Evolutionary conservation across 441 rosid genomes (phyloP).

Genomic region (Syzygium syzygioides): DNA sequence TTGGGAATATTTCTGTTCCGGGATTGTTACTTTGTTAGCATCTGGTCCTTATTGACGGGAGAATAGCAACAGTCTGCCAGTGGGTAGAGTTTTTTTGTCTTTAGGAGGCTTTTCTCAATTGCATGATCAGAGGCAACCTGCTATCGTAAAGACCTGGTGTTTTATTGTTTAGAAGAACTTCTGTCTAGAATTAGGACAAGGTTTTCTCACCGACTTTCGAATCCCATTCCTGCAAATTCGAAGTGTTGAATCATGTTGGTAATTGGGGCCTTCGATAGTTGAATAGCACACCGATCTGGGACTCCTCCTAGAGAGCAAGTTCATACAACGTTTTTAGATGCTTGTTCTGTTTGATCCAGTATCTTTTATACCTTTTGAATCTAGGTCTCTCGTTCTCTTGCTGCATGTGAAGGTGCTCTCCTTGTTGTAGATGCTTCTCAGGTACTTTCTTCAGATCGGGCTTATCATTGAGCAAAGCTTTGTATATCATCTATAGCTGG

Average conservation of each 20-base stretch:
- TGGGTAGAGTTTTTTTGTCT: background rate
- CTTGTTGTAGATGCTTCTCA: slow-evolving; percentile 98
- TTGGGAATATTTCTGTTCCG: background rate
- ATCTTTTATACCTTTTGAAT: slow-evolving; percentile 5
- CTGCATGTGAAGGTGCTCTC: slow-evolving; percentile 99
- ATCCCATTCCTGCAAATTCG: background rate
- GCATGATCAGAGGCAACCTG: background rate
- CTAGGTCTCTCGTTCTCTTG: slow-evolving; percentile 97
- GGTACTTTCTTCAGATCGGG: slow-evolving; percentile 28
- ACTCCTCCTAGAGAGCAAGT: background rate
- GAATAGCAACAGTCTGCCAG: background rate
- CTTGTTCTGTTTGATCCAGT: background rate
- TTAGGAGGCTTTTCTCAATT: background rate
- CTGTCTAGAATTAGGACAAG: background rate
- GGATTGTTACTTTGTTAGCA: background rate
- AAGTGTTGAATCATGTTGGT: background rate
- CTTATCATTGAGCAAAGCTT: background rate
- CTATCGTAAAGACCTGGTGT: background rate
- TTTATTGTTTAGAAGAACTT: background rate
- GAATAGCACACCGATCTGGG: background rate
- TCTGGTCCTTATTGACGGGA: background rate
- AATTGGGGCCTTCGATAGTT: background rate
- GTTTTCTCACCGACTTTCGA: background rate
- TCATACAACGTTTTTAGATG: background rate
- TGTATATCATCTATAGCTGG: background rate